Base-by-base conservation (phyloP, 495 filamentous ascomycete genomes). In the Penicillium pulvis region DNA sequence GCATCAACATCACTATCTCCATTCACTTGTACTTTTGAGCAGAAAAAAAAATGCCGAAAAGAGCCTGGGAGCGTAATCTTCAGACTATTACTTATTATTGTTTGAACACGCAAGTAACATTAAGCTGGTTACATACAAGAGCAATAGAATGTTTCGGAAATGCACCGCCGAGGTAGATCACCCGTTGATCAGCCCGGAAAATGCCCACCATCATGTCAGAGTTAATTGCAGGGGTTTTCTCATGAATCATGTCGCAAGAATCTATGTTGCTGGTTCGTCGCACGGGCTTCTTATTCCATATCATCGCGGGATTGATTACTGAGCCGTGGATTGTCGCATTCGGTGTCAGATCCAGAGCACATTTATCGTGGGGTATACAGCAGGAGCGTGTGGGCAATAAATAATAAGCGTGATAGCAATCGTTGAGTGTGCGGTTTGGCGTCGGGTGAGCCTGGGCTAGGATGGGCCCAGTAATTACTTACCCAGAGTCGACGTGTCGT, bases 401-500 rank as follows among this genome's bases (percentile, higher is more conserved):
- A 47, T 41, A 16, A 24, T 1, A 47, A 47, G 20, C 1, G 16
- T 16, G 39, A 16, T n/a, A 17, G 39, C 33, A 36, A 36, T 10
- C 10, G 33, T 26, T 4, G 4, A 19, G 20, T 16, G 19, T 4
- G 6, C 1, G 20, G 4, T 20, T 39, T 30, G 44, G 58, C 53
- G 39, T 1, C 10, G 33, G 12, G 4, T 12, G 1, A 36, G 59
- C 62, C 20, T 65, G 20, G 46, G 31, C 17, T 12, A 12, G 42
- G 33, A 4, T 28, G 16, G 20, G 24, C 7, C 31, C 4, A 8
- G 31, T 9, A 31, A 30, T 19, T 41, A 39, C 45, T 56, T 76
- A 31, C 90, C 89, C 68, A 93, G 80, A 67, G 87, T 83, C 19
- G 80, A 74, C 2, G 83, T 87, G 67, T 92, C 87, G 75, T 86